These are phyloP conservation scores for Ilex paraguariensis DNA, from an alignment of 305 asterid genomes.

Conservation along the genomic window DNA sequence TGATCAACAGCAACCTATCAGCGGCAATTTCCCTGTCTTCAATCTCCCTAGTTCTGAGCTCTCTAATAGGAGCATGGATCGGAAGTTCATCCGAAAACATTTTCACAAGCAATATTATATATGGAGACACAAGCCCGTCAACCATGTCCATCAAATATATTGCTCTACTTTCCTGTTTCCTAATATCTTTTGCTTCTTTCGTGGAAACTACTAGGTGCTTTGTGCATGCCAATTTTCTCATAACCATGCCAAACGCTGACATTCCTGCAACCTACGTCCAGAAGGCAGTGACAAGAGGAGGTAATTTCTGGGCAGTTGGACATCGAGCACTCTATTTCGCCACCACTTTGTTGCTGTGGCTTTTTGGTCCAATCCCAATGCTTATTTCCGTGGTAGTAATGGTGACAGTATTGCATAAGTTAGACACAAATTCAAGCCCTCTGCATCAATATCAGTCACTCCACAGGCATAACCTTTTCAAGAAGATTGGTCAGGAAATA, in stretches of 20 bases:
- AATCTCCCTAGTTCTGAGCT: conserved; percentile 36
- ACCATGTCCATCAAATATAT: conserved; percentile 34
- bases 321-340: conserved; percentile 54
- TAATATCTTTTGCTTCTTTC: conserved; percentile 54
- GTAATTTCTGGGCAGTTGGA: conserved; percentile 61
- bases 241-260: conserved; percentile 55
- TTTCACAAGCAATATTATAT: conserved; percentile 20
- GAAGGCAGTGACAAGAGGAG: conserved; percentile 48
- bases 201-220: conserved; percentile 45
- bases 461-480: conserved; percentile 1
- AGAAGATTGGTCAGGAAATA: conserved; percentile 24
- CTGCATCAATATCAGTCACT: conserved; percentile 25
- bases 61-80: conserved; percentile 48
- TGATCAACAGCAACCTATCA: conserved; percentile 17
- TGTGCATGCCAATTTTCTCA: conserved; percentile 55
- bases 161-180: conserved; percentile 35
- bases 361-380: conserved; percentile 77
- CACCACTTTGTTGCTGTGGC: conserved; percentile 58
- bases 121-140: conserved; percentile 33
- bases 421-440: conserved; percentile 46
- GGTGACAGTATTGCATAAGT: conserved; percentile 35
- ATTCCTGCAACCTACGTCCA: conserved; percentile 36
- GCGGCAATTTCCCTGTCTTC: conserved; percentile 31
- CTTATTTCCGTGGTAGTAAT: conserved; percentile 41
- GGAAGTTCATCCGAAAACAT: conserved; percentile 32